Evolutionary conservation across 305 asterid species (phyloP).

Genomic region (Plantago coronopus): DNA sequence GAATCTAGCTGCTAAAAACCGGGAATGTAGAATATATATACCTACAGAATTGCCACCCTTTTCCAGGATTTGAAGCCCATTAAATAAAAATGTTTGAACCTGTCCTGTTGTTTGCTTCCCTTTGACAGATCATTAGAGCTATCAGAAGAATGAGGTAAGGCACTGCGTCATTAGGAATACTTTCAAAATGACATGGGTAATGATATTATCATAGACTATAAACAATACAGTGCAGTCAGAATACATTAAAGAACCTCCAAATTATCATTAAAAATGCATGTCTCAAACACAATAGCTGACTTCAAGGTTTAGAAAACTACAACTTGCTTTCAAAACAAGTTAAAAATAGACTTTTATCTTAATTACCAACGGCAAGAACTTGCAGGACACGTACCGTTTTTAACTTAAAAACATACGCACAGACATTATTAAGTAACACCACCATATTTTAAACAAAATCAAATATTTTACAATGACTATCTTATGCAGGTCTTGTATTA

Average conservation of each 20-base stretch:
- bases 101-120: background rate
- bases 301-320: background rate
- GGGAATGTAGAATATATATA: background rate
- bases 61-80: background rate
- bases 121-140: background rate
- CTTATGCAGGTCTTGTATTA: too few relatives aligned
- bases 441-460: too few relatives aligned
- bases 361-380: too few relatives aligned
- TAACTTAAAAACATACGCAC: too few relatives aligned
- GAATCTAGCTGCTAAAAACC: background rate
- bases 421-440: too few relatives aligned
- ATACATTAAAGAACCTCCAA: background rate
- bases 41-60: background rate
- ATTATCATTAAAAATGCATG: background rate
- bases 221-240: slow-evolving; percentile 2
- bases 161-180: background rate
- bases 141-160: background rate
- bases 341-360: background rate
- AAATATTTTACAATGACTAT: too few relatives aligned
- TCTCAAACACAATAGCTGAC: background rate
- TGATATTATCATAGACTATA: background rate
- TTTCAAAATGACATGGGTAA: background rate
- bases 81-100: background rate
- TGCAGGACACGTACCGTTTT: too few relatives aligned
- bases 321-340: background rate